These are phyloP conservation scores for Termitomyces sp. DNA, from an alignment of 768 basidiomycete species.

Conservation along the genomic window DNA sequence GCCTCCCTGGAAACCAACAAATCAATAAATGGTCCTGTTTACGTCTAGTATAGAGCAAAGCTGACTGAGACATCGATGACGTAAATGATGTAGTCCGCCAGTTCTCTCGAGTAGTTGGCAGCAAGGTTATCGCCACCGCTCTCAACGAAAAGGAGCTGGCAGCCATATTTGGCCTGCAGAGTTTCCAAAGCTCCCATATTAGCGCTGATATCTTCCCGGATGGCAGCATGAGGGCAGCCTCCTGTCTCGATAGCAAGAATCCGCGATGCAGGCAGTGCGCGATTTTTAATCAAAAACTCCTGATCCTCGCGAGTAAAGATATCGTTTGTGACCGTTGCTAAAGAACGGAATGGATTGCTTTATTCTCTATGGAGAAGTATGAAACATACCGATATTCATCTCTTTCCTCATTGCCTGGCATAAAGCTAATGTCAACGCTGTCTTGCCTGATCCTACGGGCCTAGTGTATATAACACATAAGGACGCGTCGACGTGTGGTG, in stretches of 20 bases:
- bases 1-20: slow-evolving; percentile 58
- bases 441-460: slow-evolving; percentile 98
- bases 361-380: neutral
- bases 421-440: slow-evolving; percentile 87
- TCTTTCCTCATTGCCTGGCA: slow-evolving; percentile 77
- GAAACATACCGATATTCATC: slow-evolving; percentile 82
- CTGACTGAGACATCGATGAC: slow-evolving; percentile 82
- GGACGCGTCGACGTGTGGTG: neutral
- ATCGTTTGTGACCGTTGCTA: slow-evolving; percentile 98
- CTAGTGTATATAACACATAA: slow-evolving; percentile 36
- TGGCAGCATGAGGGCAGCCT: slow-evolving; percentile 97
- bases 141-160: slow-evolving; percentile 92
- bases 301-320: slow-evolving; percentile 99
- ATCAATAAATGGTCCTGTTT: slow-evolving; percentile 4
- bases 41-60: slow-evolving; percentile 1
- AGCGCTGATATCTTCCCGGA: slow-evolving; percentile 96
- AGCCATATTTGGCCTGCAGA: slow-evolving; percentile 85
- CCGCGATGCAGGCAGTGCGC: slow-evolving; percentile 77
- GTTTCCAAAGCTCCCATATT: slow-evolving; percentile 96
- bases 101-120: slow-evolving; percentile 93
- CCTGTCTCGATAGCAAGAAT: slow-evolving; percentile 98
- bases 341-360: neutral
- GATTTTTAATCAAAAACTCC: slow-evolving; percentile 93
- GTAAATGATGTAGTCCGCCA: slow-evolving; percentile 97
- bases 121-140: slow-evolving; percentile 97